These are phyloP conservation scores for Lentinula detonsa DNA, from an alignment of 768 basidiomycete species.

Conservation along the genomic window DNA sequence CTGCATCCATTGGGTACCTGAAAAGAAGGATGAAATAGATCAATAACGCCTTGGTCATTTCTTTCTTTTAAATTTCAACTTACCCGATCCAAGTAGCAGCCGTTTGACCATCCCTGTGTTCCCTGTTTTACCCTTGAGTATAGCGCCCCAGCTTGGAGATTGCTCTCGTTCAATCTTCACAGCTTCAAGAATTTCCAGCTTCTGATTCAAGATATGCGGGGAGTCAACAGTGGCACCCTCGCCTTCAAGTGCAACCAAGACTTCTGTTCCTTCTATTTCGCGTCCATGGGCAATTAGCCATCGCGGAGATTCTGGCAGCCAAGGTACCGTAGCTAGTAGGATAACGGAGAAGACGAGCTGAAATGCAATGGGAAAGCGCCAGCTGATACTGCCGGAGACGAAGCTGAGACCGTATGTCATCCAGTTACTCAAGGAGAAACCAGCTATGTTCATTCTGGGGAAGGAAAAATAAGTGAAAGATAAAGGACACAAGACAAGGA, in stretches of 20 bases:
- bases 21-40: not conserved
- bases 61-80: not conserved
- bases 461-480: not conserved
- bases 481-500: not conserved
- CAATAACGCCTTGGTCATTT: not conserved
- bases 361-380: slow-evolving; percentile 48
- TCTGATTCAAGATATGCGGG: slow-evolving; percentile 30
- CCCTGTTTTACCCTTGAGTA: slow-evolving; percentile 33
- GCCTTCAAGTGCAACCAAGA: slow-evolving; percentile 39
- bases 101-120: slow-evolving; percentile 41
- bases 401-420: slow-evolving; percentile 50
- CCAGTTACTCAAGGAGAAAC: slow-evolving; percentile 47
- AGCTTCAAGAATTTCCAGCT: slow-evolving; percentile 36
- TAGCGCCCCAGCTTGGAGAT: slow-evolving; percentile 34
- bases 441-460: slow-evolving; percentile 42
- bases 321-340: slow-evolving; percentile 37
- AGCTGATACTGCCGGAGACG: slow-evolving; percentile 33
- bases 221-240: slow-evolving; percentile 26
- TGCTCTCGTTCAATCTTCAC: slow-evolving; percentile 35
- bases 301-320: slow-evolving; percentile 43
- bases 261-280: slow-evolving; percentile 32
- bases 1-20: slow-evolving; percentile 48
- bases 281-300: slow-evolving; percentile 44
- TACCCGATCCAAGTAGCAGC: slow-evolving; percentile 36
- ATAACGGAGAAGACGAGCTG: slow-evolving; percentile 41